Evolutionary conservation across 2,329 filamentous ascomycete species (phyloP).

Genomic region (Clarireedia paspali): DNA sequence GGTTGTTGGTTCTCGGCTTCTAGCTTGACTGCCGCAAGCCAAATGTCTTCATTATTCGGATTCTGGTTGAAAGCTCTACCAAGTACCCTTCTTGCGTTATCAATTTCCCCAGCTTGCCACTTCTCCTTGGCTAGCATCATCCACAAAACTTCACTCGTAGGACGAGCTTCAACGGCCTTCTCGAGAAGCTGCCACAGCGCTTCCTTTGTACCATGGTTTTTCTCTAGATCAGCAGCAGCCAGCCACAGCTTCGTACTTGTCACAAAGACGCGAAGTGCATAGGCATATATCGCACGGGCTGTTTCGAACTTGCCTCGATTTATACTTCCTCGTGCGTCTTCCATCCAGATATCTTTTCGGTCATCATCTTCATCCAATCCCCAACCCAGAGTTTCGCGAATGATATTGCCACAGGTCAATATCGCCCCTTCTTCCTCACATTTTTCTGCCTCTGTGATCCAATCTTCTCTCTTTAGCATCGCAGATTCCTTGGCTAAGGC

Average conservation of each 20-base stretch:
- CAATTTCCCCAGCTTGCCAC: conserved; percentile 80
- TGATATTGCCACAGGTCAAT: conserved; percentile 80
- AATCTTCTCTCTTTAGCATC: conserved; percentile 96
- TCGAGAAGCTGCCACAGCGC: conserved; percentile 79
- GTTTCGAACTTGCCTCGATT: conserved; percentile 80
- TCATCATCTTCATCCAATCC: conserved; percentile 93
- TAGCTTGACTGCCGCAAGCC: conserved; percentile 91
- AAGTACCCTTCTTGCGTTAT: conserved; percentile 78
- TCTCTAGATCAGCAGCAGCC: conserved; percentile 83
- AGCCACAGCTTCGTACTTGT: conserved; percentile 85
- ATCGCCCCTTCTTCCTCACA: conserved; percentile 88
- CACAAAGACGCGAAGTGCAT: conserved; percentile 81
- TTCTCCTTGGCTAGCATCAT: conserved; percentile 94
- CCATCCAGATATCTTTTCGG: conserved; percentile 90
- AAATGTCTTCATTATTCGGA: conserved; percentile 95
- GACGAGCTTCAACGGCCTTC: conserved; percentile 89
- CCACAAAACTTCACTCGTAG: conserved; percentile 86
- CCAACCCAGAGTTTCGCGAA: conserved; percentile 89
- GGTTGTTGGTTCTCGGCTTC: conserved; percentile 84
- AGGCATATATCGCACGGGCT: conserved; percentile 86
- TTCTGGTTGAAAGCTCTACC: conserved; percentile 90
- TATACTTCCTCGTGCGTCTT: conserved; percentile 80
- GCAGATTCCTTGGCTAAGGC: conserved; percentile 83
- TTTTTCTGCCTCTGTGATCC: conserved; percentile 90
- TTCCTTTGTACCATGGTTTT: conserved; percentile 78